Base-by-base conservation (phyloP, 345 rosid genomes). In the Euphorbia tirucalli region DNA sequence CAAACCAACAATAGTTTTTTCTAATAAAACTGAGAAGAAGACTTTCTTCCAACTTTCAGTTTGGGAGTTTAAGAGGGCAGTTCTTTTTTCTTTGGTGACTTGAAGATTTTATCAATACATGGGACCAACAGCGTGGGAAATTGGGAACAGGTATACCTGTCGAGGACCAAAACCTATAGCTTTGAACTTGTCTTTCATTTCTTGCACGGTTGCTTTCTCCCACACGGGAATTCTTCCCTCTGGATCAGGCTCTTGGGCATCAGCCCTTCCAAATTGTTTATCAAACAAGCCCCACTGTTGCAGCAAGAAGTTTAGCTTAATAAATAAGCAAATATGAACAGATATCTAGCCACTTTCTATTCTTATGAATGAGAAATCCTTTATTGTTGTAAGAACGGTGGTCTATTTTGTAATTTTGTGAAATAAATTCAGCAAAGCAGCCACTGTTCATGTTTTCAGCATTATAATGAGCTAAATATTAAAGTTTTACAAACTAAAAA, bases 111-210 rank as follows among this genome's bases (percentile, higher is more conserved):
- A 57, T 57, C 61, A 24, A 57, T 25, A 57, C 25, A 25, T 31
- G 30, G 11, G 35, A 37, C 37, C n/a, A 56, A 71, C 10, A 58
- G 19, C 52, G 22, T 7, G 35, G 41, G 13, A 16, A 60, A 70
- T 31, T 13, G 15, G n/a, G 52, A 19, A 71, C 22, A 27, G 49
- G 46, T 32, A 63, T 83, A 91, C 98, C 98, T 92, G 97, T 66
- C 98, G 95, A 56, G 97, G 98, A 73, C 97, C 96, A 65, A 90
- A 75, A 71, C 97, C 98, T 7, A 92, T 27, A 46, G 95, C 89
- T 50, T 75, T 56, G 84, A 87, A 92, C 85, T 90, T 92, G 62
- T 88, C 95, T 81, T 92, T 89, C 98, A 92, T 94, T 81, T 94
- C 95, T 81, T 87, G 87, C 25, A 92, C 91, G 11, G 85, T 82